phyloP scores from a whole-genome alignment of 1,139 yeast genomes.

The Yamadazyma diddensiae region DNA sequence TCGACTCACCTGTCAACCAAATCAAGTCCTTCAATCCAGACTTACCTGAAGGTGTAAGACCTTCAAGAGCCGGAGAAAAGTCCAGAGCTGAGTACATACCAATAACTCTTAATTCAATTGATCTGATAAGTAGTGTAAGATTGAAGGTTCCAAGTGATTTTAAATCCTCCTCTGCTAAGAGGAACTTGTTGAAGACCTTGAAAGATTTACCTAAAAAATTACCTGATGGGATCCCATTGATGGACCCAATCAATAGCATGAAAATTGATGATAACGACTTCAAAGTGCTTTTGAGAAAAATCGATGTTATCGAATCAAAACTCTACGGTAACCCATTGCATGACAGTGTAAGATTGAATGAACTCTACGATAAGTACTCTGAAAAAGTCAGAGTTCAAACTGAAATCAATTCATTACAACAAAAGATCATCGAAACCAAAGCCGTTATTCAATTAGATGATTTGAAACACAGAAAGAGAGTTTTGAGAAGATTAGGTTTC shows the following conservation, averaged over 20 bases:
- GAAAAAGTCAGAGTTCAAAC: conserved; percentile 59
- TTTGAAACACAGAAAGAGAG: conserved; percentile 87
- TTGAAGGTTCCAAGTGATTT: conserved; percentile 79
- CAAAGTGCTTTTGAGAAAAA: conserved; percentile 63
- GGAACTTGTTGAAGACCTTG: conserved; percentile 72
- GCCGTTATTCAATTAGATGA: conserved; percentile 94
- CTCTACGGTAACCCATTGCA: conserved; percentile 67
- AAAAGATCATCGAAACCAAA: conserved; percentile 76
- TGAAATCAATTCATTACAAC: conserved; percentile 59
- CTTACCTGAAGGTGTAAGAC: conserved; percentile 85
- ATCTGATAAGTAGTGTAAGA: conserved; percentile 73
- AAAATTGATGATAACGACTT: conserved; percentile 82
- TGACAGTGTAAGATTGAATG: conserved; percentile 59
- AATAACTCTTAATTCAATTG: conserved; percentile 74
- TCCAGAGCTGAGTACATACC: conserved; percentile 79
- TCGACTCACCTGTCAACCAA: conserved; percentile 70
- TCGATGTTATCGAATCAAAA: conserved; percentile 77
- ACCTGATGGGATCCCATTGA: conserved; percentile 83
- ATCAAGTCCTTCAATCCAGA: conserved; percentile 71
- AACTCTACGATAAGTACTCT: conserved; percentile 62
- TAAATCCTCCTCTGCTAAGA: conserved; percentile 66
- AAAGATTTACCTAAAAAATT: conserved; percentile 77
- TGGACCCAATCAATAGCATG: conserved; percentile 92
- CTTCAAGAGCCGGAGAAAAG: conserved; percentile 70
- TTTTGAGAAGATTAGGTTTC: conserved; percentile 77